Evolutionary conservation across 495 filamentous ascomycete genomes (phyloP), one percentile per base, ranked within the genome.

Genomic region (Aspergillus avenaceus): DNA sequence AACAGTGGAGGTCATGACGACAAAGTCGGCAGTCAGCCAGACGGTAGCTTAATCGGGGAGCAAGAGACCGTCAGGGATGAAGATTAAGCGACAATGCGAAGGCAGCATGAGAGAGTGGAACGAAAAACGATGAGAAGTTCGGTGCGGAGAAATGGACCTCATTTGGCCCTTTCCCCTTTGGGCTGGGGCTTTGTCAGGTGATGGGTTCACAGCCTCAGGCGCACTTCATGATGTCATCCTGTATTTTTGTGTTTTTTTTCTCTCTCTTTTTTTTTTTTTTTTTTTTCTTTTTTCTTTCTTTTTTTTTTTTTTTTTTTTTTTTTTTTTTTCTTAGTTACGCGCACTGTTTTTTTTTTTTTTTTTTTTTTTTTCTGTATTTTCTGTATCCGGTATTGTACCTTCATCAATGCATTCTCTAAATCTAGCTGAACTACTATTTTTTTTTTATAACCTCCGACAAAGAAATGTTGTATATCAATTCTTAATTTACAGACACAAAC

Each of bases 1-100:
- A 42, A 65, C 53, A 49, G 65, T 52, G 40, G 70, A 53, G 21
- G 52, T 67, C 62, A 65, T 72, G 41, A 52, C 53, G 56, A 22
- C 22, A 26, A 12, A 21, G 18, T 38, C n/a, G 28, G n/a, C 29
- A 28, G 29, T 22, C 18, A 38, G 36, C 13, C 13, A 27, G 9
- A 45, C 61, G 37, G 45, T 27, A 41, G 47, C 52, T 60, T 53
- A 62, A 50, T 54, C 50, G 42, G 51, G 54, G 45, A 54, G 49
- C 19, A 54, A 40, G 38, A 55, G 40, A 29, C 49, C 52, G 50
- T 40, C 50, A 36, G 37, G 43, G 23, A 41, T 8, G 28, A 37
- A 25, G 22, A 18, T 25, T 12, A 16, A 28, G n/a, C 41, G 43
- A 31, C 12, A 13, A 19, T 13, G 37, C 32, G 27, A 46, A 28